Evolutionary conservation across 805 yeast genomes (phyloP), one percentile per base, ranked within the genome.

Genomic region (Ogataea salicorniae): DNA sequence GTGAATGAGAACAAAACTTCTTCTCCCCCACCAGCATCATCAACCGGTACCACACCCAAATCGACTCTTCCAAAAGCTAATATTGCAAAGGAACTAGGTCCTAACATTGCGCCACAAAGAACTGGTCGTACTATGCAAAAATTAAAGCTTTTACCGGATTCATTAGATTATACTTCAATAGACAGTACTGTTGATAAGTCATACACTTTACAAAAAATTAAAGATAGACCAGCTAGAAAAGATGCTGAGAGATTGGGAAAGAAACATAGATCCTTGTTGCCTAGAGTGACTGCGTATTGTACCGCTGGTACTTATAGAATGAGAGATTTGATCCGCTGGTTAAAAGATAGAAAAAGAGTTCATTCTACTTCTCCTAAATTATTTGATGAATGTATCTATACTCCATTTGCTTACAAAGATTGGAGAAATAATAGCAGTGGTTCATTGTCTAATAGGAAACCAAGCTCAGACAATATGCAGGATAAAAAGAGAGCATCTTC

Each of bases 221-320:
- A 84, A 34, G 97, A 92, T 55, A 76, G 85, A 18, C 84, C 94
- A 0, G 97, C 97, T 1, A 74, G 97, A 56, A 84, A 82, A 54
- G 98, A 92, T 71, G 98, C 99, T 0, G 97, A 91, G 62, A 80
- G 91, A 43, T 71, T 94, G 48, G 96, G 97, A 4, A 94, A 91
- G 63, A 81, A 81, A 53, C 92, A 85, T 58, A 71, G 98, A 51
- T 85, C 85, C 34, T 69, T 89, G 51, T 74, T 94, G 47, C 98
- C 99, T 3, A 73, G 99, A 51, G 97, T 91, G 1, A 92, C 98
- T 0, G 96, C 97, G 3, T 94, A 90, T 63, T 92, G 98, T 68
- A 92, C 98, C 0, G 90, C 97, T 26, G 91, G 97, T 31, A 81
- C 94, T 22, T 94, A 91, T 61, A 81, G 80, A 54, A 87, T 94